A percentile compares a stretch with the other conserved stretches of the same genome.
phyloP scores from a whole-genome alignment of 495 filamentous ascomycete species.

The Pyrenula massariospora region DNA sequence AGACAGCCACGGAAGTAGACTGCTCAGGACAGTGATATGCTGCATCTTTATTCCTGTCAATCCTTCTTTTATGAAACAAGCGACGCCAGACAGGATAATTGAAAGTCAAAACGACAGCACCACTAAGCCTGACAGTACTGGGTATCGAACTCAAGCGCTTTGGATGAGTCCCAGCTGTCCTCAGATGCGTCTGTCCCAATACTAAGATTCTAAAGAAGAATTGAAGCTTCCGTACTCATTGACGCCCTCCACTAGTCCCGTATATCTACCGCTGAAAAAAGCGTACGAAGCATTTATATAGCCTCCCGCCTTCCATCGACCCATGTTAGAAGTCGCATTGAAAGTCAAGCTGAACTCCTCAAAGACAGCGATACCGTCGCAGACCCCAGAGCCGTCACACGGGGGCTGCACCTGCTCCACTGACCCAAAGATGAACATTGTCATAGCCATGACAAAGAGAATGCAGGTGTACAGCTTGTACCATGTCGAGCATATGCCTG shows the following conservation, averaged over 20 bases:
- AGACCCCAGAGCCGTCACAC: no score
- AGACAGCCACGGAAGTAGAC: no score
- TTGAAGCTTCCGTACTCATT: neutral
- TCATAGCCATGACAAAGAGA: neutral
- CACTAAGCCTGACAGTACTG: no score
- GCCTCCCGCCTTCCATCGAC: neutral
- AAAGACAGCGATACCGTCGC: neutral
- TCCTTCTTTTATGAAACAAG: no score
- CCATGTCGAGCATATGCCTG: neutral
- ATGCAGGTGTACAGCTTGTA: neutral
- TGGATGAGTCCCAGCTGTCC: no score
- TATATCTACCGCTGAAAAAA: no score
- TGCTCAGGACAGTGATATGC: no score
- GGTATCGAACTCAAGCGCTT: no score
- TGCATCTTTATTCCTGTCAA: no score
- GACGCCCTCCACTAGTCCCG: neutral
- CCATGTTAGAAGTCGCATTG: neutral
- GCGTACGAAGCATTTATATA: neutral
- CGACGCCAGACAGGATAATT: no score
- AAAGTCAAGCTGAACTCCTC: neutral
- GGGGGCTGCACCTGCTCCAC: no score
- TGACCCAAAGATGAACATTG: neutral
- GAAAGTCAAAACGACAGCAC: no score
- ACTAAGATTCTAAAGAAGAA: neutral
- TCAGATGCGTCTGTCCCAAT: neutral